Conservation (phyloP, 176 grass and related monocot genomes). For the Elaeis guineensis region DNA sequence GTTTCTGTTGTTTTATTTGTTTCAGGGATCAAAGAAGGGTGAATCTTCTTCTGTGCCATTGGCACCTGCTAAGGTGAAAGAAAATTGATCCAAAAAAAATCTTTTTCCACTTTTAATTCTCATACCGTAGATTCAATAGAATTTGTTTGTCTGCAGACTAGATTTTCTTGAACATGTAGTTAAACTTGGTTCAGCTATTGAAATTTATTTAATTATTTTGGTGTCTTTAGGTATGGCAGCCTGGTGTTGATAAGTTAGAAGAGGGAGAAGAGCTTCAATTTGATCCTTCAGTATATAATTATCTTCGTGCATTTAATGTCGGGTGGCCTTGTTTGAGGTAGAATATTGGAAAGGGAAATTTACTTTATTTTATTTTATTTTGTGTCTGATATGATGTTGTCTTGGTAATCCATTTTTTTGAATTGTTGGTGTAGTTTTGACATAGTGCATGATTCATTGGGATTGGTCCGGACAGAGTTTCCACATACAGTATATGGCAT, state of each 20-base stretch:
- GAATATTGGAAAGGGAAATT: background rate
- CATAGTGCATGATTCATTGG: slow-evolving; percentile 67
- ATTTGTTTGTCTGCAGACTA: too few species aligned
- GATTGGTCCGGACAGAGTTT: slow-evolving; percentile 72
- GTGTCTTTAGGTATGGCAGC: slow-evolving; percentile 64
- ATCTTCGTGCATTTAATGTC: slow-evolving; percentile 61
- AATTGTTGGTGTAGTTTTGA: slow-evolving; percentile 47
- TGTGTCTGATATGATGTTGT: background rate
- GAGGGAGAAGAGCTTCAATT: slow-evolving; percentile 95
- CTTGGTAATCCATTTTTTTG: background rate
- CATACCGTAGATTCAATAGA: too few species aligned
- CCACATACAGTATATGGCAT: slow-evolving; percentile 82
- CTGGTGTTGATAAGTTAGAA: slow-evolving; percentile 69
- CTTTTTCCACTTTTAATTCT: background rate
- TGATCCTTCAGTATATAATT: slow-evolving; percentile 84
- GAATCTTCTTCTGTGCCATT: slow-evolving; percentile 7
- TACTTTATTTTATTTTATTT: background rate
- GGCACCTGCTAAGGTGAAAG: slow-evolving; percentile 11
- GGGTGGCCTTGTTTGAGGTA: slow-evolving; percentile 91
- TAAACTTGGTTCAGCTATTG: too few species aligned
- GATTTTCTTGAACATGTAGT: too few species aligned
- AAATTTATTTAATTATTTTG: too few species aligned
- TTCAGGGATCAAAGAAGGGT: slow-evolving; percentile 6
- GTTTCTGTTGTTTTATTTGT: background rate
- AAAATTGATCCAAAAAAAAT: background rate